phyloP scores from a whole-genome alignment of 345 rosid genomes.

The Sonneratia alba region DNA sequence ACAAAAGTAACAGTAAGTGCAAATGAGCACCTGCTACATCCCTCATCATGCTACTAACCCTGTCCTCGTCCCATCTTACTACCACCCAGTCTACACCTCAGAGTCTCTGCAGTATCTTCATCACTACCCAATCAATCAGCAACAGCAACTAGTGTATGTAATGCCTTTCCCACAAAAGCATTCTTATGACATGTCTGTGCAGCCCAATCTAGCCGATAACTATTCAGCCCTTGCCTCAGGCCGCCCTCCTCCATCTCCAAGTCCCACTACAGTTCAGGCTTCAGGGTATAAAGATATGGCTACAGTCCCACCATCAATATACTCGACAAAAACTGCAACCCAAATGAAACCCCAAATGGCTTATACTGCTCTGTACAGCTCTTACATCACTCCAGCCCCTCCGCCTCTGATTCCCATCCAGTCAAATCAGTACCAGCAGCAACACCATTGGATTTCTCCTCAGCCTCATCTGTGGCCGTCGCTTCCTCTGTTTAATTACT shows the following conservation, averaged over 20 bases:
- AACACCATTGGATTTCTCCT: constrained; percentile 41
- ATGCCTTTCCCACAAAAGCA: constrained; percentile 50
- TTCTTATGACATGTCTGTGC: constrained; percentile 42
- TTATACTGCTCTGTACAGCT: constrained; percentile 25
- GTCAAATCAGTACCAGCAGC: constrained; percentile 34
- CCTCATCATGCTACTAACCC: constrained; percentile 30
- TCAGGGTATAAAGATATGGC: constrained; percentile 20
- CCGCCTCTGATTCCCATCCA: constrained; percentile 39
- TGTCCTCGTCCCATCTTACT: constrained; percentile 44
- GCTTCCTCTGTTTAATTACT: constrained; percentile 24
- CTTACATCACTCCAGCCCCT: constrained; percentile 19
- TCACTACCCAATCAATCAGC: constrained; percentile 29
- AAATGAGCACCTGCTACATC: constrained; percentile 38
- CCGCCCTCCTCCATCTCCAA: constrained; percentile 14
- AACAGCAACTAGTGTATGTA: constrained; percentile 49
- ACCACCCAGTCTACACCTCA: constrained; percentile 33
- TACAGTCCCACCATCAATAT: constrained; percentile 23
- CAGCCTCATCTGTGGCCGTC: constrained; percentile 15
- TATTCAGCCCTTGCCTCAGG: constrained; percentile 10
- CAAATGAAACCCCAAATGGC: constrained; percentile 36
- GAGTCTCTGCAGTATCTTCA: constrained; percentile 34
- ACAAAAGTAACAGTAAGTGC: constrained; percentile 16
- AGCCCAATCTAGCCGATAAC: constrained; percentile 19
- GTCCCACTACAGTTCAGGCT: constrained; percentile 14
- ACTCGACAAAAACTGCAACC: constrained; percentile 27